Percentiles rank a stretch among this genome's conserved stretches.
phyloP scores from a whole-genome alignment of 129 eudicot genomes.

The Artemisia argyi region DNA sequence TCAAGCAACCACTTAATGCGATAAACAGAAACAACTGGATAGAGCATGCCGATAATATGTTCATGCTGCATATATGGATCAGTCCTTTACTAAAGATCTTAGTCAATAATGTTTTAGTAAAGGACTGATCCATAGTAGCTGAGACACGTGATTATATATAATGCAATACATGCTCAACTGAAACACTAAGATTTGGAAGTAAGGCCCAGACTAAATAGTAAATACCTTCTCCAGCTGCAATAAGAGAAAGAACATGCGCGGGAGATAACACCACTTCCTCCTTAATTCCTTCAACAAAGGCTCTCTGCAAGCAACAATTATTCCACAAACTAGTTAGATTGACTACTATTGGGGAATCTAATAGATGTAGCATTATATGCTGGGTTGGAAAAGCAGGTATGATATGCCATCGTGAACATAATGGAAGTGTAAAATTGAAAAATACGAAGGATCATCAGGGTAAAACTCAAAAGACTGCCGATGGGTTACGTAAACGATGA shows the following conservation, averaged over 20 bases:
- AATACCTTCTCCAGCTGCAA: conserved; percentile 97
- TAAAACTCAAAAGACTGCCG: not conserved
- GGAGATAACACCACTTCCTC: conserved; percentile 97
- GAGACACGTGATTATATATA: not conserved
- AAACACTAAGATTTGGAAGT: conserved; percentile 15
- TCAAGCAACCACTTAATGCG: conserved; percentile 1
- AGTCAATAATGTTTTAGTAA: not conserved
- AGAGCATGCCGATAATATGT: not conserved
- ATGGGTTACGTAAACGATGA: conserved; percentile 10
- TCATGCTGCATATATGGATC: too few relatives aligned
- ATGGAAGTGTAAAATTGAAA: conserved; percentile 1
- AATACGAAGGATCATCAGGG: not conserved
- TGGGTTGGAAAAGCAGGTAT: conserved; percentile 8
- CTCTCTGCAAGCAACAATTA: conserved; percentile 61
- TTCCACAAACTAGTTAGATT: conserved; percentile 20
- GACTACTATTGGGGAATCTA: not conserved
- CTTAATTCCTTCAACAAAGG: conserved; percentile 91
- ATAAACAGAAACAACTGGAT: not conserved
- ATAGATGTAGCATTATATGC: conserved; percentile 12
- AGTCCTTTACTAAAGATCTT: not conserved
- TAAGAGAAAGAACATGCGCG: conserved; percentile 94
- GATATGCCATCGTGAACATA: not conserved
- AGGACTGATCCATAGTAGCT: not conserved
- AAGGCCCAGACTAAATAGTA: conserved; percentile 11
- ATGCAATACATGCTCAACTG: conserved; percentile 7